phyloP scores from a whole-genome alignment of 2,329 filamentous ascomycete genomes.

The Fusarium coicis region DNA sequence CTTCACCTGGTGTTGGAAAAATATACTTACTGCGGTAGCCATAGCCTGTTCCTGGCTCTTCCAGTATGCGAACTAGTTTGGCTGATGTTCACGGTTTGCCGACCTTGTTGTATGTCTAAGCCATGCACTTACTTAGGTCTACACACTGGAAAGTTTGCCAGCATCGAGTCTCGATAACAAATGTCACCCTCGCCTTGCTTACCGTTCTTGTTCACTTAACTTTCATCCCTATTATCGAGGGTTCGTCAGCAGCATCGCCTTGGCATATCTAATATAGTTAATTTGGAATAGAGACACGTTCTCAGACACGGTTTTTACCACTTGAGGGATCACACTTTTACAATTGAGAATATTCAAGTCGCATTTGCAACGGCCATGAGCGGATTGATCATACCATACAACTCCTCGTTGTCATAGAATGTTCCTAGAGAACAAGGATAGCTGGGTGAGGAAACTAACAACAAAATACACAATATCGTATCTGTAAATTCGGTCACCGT shows the following conservation, averaged over 20 bases:
- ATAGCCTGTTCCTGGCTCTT: conserved; percentile 2
- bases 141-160: background rate
- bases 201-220: background rate
- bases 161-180: background rate
- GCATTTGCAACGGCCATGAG: background rate
- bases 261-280: background rate
- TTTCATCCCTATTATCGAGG: background rate
- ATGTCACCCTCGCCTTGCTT: background rate
- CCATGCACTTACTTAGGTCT: background rate
- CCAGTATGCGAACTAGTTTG: background rate
- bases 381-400: background rate
- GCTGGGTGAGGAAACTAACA: background rate
- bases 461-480: background rate
- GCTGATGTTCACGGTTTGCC: background rate
- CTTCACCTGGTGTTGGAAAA: conserved; percentile 7
- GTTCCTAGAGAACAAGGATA: background rate
- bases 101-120: background rate
- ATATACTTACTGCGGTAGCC: conserved; percentile 34
- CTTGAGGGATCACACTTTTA: background rate
- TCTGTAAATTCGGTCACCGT: background rate
- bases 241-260: background rate
- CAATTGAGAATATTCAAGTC: background rate
- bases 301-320: background rate
- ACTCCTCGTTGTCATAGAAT: background rate
- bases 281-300: background rate